Evolutionary conservation across 2,329 filamentous ascomycete species (phyloP), one percentile per base, ranked within the genome.

Genomic region (Pseudocercospora musae): DNA sequence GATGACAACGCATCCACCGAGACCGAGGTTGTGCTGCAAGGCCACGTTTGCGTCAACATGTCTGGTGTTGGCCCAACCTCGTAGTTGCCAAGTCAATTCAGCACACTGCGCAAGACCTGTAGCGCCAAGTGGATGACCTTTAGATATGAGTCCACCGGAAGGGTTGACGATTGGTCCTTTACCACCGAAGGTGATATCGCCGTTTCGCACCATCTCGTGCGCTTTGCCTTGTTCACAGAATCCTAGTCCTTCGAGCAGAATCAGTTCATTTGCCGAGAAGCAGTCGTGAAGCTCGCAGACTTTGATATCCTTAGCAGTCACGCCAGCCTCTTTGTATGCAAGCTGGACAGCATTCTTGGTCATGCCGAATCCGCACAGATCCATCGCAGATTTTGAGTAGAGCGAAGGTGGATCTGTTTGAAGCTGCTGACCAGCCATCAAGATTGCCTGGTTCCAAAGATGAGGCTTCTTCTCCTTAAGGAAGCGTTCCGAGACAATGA

Each of bases 221-320:
- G 94, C 95, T 76, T 92, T 94, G 15, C 94, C 94, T 13, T 84
- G 86, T 62, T 87, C 87, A 44, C 83, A 75, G 10, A 98, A 84
- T 1, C 92, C 92, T 0, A 98, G 84, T 0, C 91, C 91, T 74
- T 98, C 94, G 56, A 98, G 87, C 1, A 87, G 88, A 57, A 95
- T 85, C 89, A 98, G 90, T 81, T 98, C 91, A 76, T 98, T 98
- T 25, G 94, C 88, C 18, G 88, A 92, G 84, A 98, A 98, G 81
- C 95, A 98, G 80, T 98, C 95, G 78, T 98, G 95, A 64, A 98
- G 82, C 80, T 98, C 94, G 73, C 91, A 92, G 15, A 98, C 90
- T 72, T 89, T 87, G 66, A 94, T 84, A 68, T 96, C 90, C 33
- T 80, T 77, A 0, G 90, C 80, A 4, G 79, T 79, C 2, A 87